Evolutionary conservation across 306 rosid genomes (phyloP).

Genomic region (Gynostemma pentaphyllum): DNA sequence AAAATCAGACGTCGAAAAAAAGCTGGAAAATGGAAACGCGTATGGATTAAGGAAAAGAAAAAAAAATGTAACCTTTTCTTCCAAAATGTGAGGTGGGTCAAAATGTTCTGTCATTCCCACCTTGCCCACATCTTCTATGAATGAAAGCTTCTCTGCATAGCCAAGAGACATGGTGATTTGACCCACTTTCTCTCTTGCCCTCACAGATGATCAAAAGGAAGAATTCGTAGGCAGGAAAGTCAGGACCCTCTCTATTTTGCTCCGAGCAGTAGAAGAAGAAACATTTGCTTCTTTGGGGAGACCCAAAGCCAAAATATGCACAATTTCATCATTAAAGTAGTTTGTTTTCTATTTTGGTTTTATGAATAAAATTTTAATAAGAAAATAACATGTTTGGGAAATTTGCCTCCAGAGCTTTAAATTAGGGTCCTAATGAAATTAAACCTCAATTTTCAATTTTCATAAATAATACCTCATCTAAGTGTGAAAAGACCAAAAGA

Average conservation of each 20-base stretch:
- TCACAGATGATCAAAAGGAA: constrained; percentile 1
- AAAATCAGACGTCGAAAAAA: constrained; percentile 15
- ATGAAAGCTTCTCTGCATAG: constrained; percentile 94
- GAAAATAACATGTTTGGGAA: no score
- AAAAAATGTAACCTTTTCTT: constrained; percentile 45
- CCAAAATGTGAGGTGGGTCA: constrained; percentile 62
- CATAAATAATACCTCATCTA: no score
- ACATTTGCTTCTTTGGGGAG: not conserved
- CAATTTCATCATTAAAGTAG: not conserved
- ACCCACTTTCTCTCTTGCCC: constrained; percentile 16
- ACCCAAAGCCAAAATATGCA: not conserved
- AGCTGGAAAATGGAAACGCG: not conserved
- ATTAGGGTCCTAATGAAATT: no score
- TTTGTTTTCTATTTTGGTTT: no score
- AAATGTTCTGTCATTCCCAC: constrained; percentile 90
- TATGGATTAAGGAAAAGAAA: not conserved
- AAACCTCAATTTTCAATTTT: no score
- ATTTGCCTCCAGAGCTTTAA: no score
- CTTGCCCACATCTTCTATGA: constrained; percentile 86
- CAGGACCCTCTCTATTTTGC: not conserved
- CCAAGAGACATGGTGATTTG: constrained; percentile 67
- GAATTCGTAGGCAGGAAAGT: not conserved
- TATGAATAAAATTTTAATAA: no score
- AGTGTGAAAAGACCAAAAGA: no score
- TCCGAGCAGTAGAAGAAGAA: not conserved